A percentile compares a stretch with the other conserved stretches of the same genome.
These are phyloP conservation scores for Macrolepiota dolichaula DNA, from an alignment of 768 basidiomycete genomes.

Conservation along the genomic window DNA sequence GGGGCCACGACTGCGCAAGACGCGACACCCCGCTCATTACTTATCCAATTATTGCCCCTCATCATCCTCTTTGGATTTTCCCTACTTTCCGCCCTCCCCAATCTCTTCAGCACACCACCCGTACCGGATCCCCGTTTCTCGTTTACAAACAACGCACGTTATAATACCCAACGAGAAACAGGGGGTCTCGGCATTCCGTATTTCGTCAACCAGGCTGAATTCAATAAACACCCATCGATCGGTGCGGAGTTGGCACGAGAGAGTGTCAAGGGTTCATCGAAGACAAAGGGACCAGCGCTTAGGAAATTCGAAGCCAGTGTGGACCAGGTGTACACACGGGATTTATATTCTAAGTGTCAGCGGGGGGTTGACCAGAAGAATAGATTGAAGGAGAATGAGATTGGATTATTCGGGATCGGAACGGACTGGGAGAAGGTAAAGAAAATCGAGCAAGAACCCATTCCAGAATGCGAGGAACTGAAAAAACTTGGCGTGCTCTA, in stretches of 20 bases:
- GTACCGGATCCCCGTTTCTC: conserved; percentile 80
- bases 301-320: conserved; percentile 71
- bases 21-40: conserved; percentile 54
- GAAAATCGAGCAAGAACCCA: conserved; percentile 63
- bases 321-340: conserved; percentile 71
- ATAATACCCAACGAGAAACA: conserved; percentile 71
- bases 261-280: conserved; percentile 37
- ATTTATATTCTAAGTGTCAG: conserved; percentile 71
- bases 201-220: conserved; percentile 78
- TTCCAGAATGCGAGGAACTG: conserved; percentile 78
- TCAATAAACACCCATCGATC: conserved; percentile 72
- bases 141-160: conserved; percentile 59
- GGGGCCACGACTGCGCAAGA: conserved; percentile 20
- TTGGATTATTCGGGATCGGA: conserved; percentile 88
- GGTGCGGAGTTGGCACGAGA: conserved; percentile 64
- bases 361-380: conserved; percentile 63
- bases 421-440: conserved; percentile 90
- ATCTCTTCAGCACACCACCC: conserved; percentile 60
- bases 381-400: conserved; percentile 67
- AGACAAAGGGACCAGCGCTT: conserved; percentile 41
- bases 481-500: conserved; percentile 53
- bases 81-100: conserved; percentile 76
- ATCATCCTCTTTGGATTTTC: conserved; percentile 84
- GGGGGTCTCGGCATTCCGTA: conserved; percentile 70
- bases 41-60: conserved; percentile 82